Evolutionary conservation across 1,284 basidiomycete genomes (phyloP), one percentile per base, ranked within the genome.

Genomic region (Irpex sp.): DNA sequence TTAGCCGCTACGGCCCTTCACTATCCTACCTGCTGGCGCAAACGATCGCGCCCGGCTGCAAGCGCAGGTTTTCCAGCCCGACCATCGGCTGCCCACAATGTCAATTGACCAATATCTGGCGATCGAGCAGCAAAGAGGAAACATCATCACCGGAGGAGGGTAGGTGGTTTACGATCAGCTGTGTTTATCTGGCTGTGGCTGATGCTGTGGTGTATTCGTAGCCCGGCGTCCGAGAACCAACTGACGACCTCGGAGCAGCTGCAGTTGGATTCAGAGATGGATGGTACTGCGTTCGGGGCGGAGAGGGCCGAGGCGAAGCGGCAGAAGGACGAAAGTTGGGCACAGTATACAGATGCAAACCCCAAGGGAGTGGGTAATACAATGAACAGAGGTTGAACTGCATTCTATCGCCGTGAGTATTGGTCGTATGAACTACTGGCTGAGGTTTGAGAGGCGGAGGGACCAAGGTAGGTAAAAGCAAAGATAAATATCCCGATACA

Each of bases 51-150:
- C 88, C 51, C 82, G 87, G 35, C 70, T 96, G 7, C 86, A 88
- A 69, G 75, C 82, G 0, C 86, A 93, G 69, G 95, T 98, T 2
- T 99, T 98, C 76, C 83, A 88, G 14, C 84, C 93, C 3, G 85
- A 84, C n/a, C 87, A 98, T 72, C 84, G 90, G 21, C 78, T 99
- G 35, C 96, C 96, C 3, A 96, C 94, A 0, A 98, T 99, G 97
- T 85, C 90, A 1, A 87, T 99, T 67, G 96, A 99, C 70, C 93
- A 99, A 74, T 98, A 96, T 71, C 82, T 99, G 21, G 87, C 91
- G 66, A 88, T 95, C 63, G 96, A 99, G 72, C 77, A 81, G 58
- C 78, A 87, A 63, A 78, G 92, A 57, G 95, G 96, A 0, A 96
- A 94, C 61, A 88, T 98, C 68, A 87, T 98, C 63, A 81, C 85